Evolutionary conservation across 108 stramenopile species (phyloP).

Genomic region (Parietichytrium sp.): DNA sequence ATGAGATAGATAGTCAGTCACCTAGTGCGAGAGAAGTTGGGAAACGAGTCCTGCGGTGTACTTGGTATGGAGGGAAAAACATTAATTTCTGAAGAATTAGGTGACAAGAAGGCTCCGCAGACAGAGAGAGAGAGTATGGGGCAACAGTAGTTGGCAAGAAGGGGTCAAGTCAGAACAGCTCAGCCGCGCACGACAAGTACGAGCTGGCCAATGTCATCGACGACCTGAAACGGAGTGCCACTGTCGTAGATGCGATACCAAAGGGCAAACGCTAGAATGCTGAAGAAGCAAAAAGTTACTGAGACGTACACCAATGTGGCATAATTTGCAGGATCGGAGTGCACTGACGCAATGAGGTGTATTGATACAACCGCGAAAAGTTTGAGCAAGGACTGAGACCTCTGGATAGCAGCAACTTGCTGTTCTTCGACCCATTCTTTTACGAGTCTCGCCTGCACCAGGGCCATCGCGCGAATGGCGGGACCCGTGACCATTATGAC

Average conservation of each 20-base stretch:
- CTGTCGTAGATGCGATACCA: constrained; percentile 22
- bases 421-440: constrained; percentile 26
- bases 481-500: neutral
- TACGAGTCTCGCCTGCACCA: constrained; percentile 9
- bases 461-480: neutral
- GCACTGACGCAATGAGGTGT: neutral
- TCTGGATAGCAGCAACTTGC: neutral
- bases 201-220: constrained; percentile 4
- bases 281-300: neutral
- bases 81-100: too few species aligned
- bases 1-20: too few species aligned
- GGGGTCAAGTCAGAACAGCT: too few species aligned
- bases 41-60: too few species aligned
- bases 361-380: neutral
- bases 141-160: too few species aligned
- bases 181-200: constrained; percentile 2
- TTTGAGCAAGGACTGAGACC: neutral
- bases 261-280: neutral
- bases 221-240: constrained; percentile 31
- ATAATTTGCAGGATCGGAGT: neutral
- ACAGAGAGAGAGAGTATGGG: too few species aligned
- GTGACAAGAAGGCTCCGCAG: too few species aligned
- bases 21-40: too few species aligned
- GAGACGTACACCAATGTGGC: neutral
- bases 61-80: too few species aligned